Evolutionary conservation across 2,329 filamentous ascomycete species (phyloP).

Genomic region (Claviceps spartinae): DNA sequence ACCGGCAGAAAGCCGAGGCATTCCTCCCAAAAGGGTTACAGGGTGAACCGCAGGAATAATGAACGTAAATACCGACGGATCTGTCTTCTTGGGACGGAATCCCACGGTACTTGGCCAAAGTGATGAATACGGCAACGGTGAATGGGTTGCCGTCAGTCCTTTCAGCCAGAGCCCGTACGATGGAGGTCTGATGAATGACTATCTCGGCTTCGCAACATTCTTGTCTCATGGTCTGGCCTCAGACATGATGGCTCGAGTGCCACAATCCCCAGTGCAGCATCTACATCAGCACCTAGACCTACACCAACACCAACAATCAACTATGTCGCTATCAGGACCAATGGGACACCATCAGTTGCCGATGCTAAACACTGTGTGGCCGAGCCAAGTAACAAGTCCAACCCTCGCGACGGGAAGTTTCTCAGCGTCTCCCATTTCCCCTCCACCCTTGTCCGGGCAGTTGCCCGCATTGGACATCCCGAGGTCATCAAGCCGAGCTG

Average conservation of each 20-base stretch:
- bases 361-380: slow-evolving; percentile 64
- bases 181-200: slow-evolving; percentile 49
- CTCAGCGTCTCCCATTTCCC: slow-evolving; percentile 42
- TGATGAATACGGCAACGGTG: slow-evolving; percentile 26
- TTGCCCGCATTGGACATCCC: slow-evolving; percentile 27
- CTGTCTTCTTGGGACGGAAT: slow-evolving; percentile 19
- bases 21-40: too few species aligned
- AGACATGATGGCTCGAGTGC: slow-evolving; percentile 37
- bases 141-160: slow-evolving; percentile 43
- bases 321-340: slow-evolving; percentile 21
- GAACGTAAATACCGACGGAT: slow-evolving; percentile 20
- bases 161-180: slow-evolving; percentile 48
- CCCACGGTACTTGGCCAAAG: slow-evolving; percentile 17
- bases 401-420: slow-evolving; percentile 39
- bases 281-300: slow-evolving; percentile 4
- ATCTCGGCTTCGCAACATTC: slow-evolving; percentile 43
- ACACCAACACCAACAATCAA: slow-evolving; percentile 15
- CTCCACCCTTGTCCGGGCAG: slow-evolving; percentile 40
- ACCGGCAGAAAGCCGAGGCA: not conserved
- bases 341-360: slow-evolving; percentile 48
- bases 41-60: slow-evolving; percentile 12
- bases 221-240: slow-evolving; percentile 37
- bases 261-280: slow-evolving; percentile 33
- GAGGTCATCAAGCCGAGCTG: slow-evolving; percentile 26
- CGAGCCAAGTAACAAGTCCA: slow-evolving; percentile 67